These are phyloP conservation scores for Colletotrichum ledebouriae DNA, from an alignment of 2,329 filamentous ascomycete genomes.

Conservation along the genomic window DNA sequence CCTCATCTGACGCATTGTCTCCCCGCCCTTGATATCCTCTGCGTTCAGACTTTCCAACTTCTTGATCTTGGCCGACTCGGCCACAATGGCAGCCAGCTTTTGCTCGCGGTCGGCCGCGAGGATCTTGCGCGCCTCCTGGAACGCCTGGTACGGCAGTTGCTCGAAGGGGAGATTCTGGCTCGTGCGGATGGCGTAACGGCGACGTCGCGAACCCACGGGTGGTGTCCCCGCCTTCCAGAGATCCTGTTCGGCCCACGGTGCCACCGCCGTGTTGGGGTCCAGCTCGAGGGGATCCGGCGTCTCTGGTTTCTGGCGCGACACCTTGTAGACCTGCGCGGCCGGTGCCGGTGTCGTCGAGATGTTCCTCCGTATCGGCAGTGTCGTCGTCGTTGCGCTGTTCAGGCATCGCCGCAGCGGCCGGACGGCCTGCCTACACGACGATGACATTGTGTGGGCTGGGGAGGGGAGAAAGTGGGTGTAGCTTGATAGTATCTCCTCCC, in stretches of 20 bases:
- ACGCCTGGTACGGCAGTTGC: constrained; percentile 95
- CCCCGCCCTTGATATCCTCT: constrained; percentile 71
- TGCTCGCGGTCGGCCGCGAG: constrained; percentile 83
- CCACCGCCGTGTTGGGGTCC: constrained; percentile 78
- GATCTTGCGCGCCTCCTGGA: constrained; percentile 93
- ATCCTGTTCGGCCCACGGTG: constrained; percentile 73
- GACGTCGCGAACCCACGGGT: constrained; percentile 87
- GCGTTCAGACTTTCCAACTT: constrained; percentile 72
- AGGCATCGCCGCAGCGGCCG: constrained; percentile 69
- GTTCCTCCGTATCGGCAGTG: constrained; percentile 47
- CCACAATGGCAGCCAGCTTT: constrained; percentile 81
- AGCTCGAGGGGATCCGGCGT: constrained; percentile 58
- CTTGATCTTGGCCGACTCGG: constrained; percentile 76
- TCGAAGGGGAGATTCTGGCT: constrained; percentile 84
- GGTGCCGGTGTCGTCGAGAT: constrained; percentile 51
- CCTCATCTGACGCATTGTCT: constrained; percentile 73
- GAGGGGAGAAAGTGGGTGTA: constrained; percentile 14
- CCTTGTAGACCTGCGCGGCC: constrained; percentile 48
- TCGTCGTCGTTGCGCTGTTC: constrained; percentile 55
- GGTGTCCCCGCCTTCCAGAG: constrained; percentile 77
- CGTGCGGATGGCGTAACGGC: constrained; percentile 78
- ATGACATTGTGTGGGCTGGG: constrained; percentile 59
- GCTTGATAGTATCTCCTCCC: constrained; percentile 10
- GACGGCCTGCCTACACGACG: constrained; percentile 70
- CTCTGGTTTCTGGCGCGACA: constrained; percentile 41